Evolutionary conservation across 2,329 filamentous ascomycete genomes (phyloP).

Genomic region (Lojkania enalia): DNA sequence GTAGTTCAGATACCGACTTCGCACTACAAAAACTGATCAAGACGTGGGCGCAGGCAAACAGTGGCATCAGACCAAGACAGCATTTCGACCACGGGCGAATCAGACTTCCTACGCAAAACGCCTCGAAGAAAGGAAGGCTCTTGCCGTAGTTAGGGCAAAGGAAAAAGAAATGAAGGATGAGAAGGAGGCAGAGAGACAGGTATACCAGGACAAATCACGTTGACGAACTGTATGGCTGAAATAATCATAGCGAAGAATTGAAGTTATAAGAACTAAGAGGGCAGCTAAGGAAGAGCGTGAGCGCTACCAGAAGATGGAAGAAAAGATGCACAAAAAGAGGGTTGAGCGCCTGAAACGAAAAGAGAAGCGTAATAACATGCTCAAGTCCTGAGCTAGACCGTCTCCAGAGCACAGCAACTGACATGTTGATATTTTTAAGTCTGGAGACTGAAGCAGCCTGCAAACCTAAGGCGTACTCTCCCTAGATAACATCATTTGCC

Average conservation of each 20-base stretch:
- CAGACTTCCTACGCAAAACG: slow-evolving; percentile 80
- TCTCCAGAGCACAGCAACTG: too few species aligned
- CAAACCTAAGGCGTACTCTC: too few species aligned
- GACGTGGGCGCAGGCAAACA: slow-evolving; percentile 72
- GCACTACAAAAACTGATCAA: slow-evolving; percentile 12
- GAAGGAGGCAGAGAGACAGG: slow-evolving; percentile 86
- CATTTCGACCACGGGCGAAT: slow-evolving; percentile 81
- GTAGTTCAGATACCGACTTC: background rate
- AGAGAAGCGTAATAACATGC: slow-evolving; percentile 92
- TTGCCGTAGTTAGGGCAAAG: slow-evolving; percentile 81
- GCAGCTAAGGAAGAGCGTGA: slow-evolving; percentile 91
- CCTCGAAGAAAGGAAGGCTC: slow-evolving; percentile 67
- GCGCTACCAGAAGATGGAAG: slow-evolving; percentile 88
- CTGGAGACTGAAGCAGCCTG: too few species aligned
- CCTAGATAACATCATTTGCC: too few species aligned
- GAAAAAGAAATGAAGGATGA: slow-evolving; percentile 94
- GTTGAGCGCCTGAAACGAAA: slow-evolving; percentile 90
- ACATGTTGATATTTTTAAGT: too few species aligned
- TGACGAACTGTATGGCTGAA: background rate
- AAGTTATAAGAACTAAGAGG: slow-evolving; percentile 81
- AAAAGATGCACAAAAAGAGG: slow-evolving; percentile 96
- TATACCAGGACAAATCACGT: slow-evolving; percentile 47
- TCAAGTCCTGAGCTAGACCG: slow-evolving; percentile 54
- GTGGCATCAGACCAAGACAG: slow-evolving; percentile 82
- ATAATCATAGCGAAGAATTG: slow-evolving; percentile 66